phyloP scores from a whole-genome alignment of 179 eudicot species.

The Carnegiea gigantea region DNA sequence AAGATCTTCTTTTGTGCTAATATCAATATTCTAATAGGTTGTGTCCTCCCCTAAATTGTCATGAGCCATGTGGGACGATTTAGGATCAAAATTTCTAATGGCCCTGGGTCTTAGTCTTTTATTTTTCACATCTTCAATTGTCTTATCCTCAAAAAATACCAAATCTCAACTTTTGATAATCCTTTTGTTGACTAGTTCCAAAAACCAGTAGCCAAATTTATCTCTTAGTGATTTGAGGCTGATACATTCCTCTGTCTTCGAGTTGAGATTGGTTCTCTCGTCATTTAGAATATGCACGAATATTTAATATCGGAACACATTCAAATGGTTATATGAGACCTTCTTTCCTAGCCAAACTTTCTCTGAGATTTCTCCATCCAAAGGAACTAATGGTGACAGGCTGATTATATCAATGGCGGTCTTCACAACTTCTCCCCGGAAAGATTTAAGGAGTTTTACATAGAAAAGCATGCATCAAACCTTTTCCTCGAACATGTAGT shows the following conservation, averaged over 20 bases:
- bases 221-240: neutral
- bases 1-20: no score
- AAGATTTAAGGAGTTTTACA: neutral
- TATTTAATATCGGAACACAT: no score
- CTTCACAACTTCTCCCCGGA: neutral
- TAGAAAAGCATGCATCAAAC: neutral
- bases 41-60: no score
- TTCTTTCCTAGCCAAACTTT: neutral
- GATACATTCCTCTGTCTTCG: neutral
- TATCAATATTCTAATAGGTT: no score
- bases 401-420: neutral
- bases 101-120: no score
- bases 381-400: neutral
- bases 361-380: no score
- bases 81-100: neutral
- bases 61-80: neutral
- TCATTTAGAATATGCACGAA: neutral
- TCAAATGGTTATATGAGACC: neutral
- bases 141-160: neutral
- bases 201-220: no score
- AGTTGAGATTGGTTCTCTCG: neutral
- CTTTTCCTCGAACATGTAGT: neutral
- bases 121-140: neutral
- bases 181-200: neutral
- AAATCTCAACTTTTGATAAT: neutral